Conservation (phyloP, 768 basidiomycete species). For the Mrakia frigida region DNA sequence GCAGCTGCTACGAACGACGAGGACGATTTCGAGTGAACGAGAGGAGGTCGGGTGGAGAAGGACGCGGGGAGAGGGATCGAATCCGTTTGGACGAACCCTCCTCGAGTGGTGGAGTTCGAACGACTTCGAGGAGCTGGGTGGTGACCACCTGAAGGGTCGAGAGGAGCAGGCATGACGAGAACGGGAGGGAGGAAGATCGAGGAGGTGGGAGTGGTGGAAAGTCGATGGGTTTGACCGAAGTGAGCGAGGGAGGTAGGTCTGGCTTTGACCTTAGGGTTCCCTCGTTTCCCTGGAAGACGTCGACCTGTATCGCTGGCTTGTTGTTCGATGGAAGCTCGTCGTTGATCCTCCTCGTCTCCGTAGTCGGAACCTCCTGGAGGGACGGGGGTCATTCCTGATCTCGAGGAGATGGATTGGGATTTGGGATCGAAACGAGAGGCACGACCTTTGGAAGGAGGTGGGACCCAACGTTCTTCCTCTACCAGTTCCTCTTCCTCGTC, state of each 20-base stretch:
- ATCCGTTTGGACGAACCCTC: slow-evolving; percentile 21
- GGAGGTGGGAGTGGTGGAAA: slow-evolving; percentile 25
- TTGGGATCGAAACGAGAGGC: slow-evolving; percentile 31
- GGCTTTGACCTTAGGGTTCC: background rate
- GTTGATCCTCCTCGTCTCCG: background rate
- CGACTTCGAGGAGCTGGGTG: background rate
- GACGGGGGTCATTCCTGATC: background rate
- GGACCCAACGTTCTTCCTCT: slow-evolving; percentile 27
- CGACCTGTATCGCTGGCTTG: slow-evolving; percentile 8
- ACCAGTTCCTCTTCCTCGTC: slow-evolving; percentile 10
- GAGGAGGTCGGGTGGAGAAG: slow-evolving; percentile 14
- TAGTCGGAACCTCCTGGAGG: slow-evolving; percentile 3
- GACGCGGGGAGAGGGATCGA: slow-evolving; percentile 21
- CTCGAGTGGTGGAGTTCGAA: background rate
- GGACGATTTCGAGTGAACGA: slow-evolving; percentile 15
- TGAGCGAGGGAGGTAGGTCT: slow-evolving; percentile 29
- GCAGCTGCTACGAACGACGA: slow-evolving; percentile 27
- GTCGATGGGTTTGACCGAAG: slow-evolving; percentile 22
- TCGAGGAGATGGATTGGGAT: background rate
- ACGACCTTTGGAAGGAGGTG: slow-evolving; percentile 21
- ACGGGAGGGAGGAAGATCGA: slow-evolving; percentile 31
- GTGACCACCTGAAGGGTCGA: slow-evolving; percentile 10
- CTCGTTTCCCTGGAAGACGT: slow-evolving; percentile 9
- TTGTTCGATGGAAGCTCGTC: background rate
- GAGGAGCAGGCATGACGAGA: slow-evolving; percentile 30